phyloP scores from a whole-genome alignment of 2,329 filamentous ascomycete genomes.

The Coniochaeta sp. region DNA sequence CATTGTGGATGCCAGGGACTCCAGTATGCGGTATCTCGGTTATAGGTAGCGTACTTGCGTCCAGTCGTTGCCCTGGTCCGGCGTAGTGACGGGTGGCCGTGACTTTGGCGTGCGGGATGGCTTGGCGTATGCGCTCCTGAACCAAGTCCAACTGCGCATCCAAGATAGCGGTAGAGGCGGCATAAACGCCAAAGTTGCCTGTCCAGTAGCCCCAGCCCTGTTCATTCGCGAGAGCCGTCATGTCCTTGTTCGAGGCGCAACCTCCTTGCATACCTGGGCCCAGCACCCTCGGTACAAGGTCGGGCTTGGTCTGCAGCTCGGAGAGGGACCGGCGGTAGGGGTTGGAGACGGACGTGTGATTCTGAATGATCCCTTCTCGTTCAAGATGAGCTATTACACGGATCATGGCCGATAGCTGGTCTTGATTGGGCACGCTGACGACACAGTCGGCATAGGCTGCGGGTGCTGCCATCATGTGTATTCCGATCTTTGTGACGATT shows the following conservation, averaged over 20 bases:
- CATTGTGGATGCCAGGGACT: not conserved
- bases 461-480: constrained; percentile 4
- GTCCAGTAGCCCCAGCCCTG: constrained; percentile 1
- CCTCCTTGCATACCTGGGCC: not conserved
- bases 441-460: constrained; percentile 6
- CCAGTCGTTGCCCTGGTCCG: not conserved
- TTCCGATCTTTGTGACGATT: constrained; percentile 8
- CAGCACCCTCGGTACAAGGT: not conserved
- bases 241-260: not conserved
- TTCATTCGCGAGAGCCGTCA: not conserved
- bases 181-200: not conserved
- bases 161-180: not conserved
- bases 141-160: not conserved
- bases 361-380: not conserved
- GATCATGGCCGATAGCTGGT: not conserved
- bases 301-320: too few relatives aligned
- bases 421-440: constrained; percentile 3
- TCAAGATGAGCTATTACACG: not conserved
- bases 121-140: not conserved
- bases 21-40: constrained; percentile 8
- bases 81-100: not conserved
- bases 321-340: not conserved
- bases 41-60: not conserved
- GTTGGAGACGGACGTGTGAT: not conserved
- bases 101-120: not conserved